A percentile compares a stretch with the other conserved stretches of the same genome.
phyloP scores from a whole-genome alignment of 208 protist genomes.

The Crithidia bombi region DNA sequence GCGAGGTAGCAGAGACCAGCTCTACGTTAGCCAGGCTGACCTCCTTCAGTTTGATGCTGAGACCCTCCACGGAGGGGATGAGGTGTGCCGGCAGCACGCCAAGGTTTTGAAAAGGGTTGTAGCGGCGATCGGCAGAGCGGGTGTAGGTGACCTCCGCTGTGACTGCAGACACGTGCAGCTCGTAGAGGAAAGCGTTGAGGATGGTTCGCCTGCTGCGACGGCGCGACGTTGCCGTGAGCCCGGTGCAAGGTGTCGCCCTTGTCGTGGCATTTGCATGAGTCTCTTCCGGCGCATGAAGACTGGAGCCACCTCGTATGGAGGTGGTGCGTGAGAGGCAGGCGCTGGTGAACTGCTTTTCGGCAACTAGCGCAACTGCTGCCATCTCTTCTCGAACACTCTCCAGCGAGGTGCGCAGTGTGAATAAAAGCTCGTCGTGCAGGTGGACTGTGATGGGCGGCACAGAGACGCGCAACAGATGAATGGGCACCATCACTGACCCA shows the following conservation, averaged over 20 bases:
- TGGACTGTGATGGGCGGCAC: constrained; percentile 46
- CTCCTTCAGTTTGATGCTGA: constrained; percentile 32
- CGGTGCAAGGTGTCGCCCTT: background rate
- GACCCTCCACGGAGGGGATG: constrained; percentile 61
- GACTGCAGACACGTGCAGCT: constrained; percentile 48
- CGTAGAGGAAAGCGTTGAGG: constrained; percentile 50
- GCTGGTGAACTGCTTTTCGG: background rate
- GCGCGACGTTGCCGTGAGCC: background rate
- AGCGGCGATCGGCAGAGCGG: constrained; percentile 42
- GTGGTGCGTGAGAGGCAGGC: background rate
- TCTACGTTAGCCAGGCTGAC: constrained; percentile 41
- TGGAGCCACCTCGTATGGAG: background rate
- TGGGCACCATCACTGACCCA: constrained; percentile 30
- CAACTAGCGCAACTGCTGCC: background rate
- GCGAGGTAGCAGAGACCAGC: constrained; percentile 36
- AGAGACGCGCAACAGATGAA: constrained; percentile 46
- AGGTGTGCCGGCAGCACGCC: constrained; percentile 29
- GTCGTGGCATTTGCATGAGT: too few species aligned
- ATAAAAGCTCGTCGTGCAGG: constrained; percentile 65
- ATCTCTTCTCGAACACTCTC: constrained; percentile 29
- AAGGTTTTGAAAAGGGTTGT: constrained; percentile 58
- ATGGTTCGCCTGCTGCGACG: background rate
- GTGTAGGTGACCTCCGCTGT: constrained; percentile 53
- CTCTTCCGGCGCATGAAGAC: too few species aligned
- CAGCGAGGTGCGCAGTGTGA: constrained; percentile 40